Evolutionary conservation across 805 yeast species (phyloP), one percentile per base, ranked within the genome.

Genomic region (Kockiozyma suomiensis): DNA sequence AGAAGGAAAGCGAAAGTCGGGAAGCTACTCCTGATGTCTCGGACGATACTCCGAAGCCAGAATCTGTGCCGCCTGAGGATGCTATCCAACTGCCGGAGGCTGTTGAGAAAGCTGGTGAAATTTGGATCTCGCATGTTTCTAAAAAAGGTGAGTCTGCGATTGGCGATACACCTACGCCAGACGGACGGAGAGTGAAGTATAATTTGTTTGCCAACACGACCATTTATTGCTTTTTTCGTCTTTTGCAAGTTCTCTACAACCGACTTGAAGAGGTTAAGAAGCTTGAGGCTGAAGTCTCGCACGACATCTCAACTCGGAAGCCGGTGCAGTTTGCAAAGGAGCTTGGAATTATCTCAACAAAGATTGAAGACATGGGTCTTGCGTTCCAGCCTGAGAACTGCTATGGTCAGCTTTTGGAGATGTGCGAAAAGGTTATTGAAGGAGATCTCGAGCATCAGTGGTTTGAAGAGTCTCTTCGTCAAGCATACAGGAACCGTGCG

Each of bases 401-500:
- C 50, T 94, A 94, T 73, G 76, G 79, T 37, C 97, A 93, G 73
- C 82, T 90, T n/a, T 77, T 94, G 59, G 79, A 77, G 2, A 79
- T 94, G 57, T 83, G 96, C 59, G 90, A 84, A 66, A 82, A 84
- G 65, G 78, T 90, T 53, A 87, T 94, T 65, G 94, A 90, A 66
- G 96, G 96, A 30, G 94, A 90, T 38, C 76, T 94, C 50, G 99
- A 94, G 70, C 96, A 90, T 64, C 94, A 87, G 73, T 86, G 91
- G 87, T 96, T 88, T 73, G 99, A 94, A 76, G 99, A 94, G 74
- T 83, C 96, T 17, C 76, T 94, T 60, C 89, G 99, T 64, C 97
- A 93, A 78, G 97, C 96, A 0, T 94, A 88, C 77, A 83, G 94
- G 70, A 94, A 93, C 75, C 87, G 86, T 63, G 99, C 98, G 0